Evolutionary conservation across 1,139 yeast genomes (phyloP).

Genomic region (Blastobotrys apis): DNA sequence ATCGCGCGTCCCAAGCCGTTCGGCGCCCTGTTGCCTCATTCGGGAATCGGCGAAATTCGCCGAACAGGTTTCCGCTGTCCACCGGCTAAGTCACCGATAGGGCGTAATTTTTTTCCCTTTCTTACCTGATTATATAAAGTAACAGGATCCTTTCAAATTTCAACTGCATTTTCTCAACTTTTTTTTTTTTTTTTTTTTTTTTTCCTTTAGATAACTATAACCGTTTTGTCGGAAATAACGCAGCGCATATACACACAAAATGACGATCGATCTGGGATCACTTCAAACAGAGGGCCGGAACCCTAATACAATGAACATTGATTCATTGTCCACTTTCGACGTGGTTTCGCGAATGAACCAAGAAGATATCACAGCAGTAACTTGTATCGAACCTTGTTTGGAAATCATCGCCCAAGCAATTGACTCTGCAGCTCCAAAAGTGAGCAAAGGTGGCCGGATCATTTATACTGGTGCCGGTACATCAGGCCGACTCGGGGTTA

Average conservation of each 20-base stretch:
- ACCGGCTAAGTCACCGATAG: no score
- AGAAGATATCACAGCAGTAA: conserved; percentile 26
- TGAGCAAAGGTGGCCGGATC: conserved; percentile 29
- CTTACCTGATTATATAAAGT: no score
- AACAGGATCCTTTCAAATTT: no score
- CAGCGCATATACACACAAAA: no score
- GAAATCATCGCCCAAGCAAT: conserved; percentile 26
- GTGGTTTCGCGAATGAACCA: conserved; percentile 27
- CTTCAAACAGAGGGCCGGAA: conserved; percentile 29
- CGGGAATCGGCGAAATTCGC: no score
- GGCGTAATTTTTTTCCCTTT: no score
- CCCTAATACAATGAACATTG: conserved; percentile 23
- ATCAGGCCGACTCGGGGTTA: conserved; percentile 31
- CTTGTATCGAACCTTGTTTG: conserved; percentile 22
- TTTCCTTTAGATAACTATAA: no score
- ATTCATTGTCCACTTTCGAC: conserved; percentile 22
- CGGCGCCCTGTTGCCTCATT: no score
- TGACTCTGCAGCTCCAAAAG: conserved; percentile 29
- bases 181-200: conserved; percentile 3
- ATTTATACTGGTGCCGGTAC: conserved; percentile 35
- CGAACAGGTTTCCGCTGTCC: no score
- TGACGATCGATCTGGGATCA: conserved; percentile 19
- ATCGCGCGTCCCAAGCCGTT: no score
- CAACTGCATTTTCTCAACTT: no score
- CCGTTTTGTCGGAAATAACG: no score